Percentiles rank a stretch among this genome's conserved stretches.
Evolutionary conservation across 1,284 basidiomycete species (phyloP).

Genomic region (Athelia sp.): DNA sequence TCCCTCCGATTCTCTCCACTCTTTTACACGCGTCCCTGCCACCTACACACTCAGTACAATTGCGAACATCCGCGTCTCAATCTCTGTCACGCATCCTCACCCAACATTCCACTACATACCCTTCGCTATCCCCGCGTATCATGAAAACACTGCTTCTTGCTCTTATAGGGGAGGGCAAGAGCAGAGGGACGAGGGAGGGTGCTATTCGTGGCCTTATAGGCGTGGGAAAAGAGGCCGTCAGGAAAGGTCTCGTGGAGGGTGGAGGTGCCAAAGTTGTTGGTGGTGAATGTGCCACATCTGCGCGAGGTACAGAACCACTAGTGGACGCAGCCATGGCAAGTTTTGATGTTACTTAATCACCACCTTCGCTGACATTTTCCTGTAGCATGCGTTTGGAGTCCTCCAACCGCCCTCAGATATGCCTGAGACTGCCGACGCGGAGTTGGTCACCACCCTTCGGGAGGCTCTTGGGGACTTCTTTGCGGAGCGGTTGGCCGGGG

Average conservation of each 20-base stretch:
- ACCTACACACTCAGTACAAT: slow-evolving; percentile 47
- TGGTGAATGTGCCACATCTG: slow-evolving; percentile 46
- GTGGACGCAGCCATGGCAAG: slow-evolving; percentile 56
- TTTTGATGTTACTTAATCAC: slow-evolving; percentile 3
- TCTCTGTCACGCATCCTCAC: slow-evolving; percentile 79
- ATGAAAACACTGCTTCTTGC: slow-evolving; percentile 91
- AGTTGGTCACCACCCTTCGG: slow-evolving; percentile 39
- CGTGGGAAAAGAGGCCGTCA: slow-evolving; percentile 79
- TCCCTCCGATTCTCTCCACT: slow-evolving; percentile 89
- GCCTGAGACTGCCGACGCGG: slow-evolving; percentile 48
- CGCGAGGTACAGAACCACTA: slow-evolving; percentile 32
- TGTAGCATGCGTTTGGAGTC: slow-evolving; percentile 53
- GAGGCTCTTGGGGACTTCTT: slow-evolving; percentile 60
- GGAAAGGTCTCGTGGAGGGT: slow-evolving; percentile 73
- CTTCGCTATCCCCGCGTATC: slow-evolving; percentile 81
- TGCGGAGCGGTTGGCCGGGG: slow-evolving; percentile 46
- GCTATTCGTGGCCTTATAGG: slow-evolving; percentile 81
- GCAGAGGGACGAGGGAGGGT: slow-evolving; percentile 76
- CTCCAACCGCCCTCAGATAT: slow-evolving; percentile 51
- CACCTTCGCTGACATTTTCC: slow-evolving; percentile 1
- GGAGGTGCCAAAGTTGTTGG: slow-evolving; percentile 71
- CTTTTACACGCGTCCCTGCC: slow-evolving; percentile 84
- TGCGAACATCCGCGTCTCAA: slow-evolving; percentile 75
- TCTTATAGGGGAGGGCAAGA: slow-evolving; percentile 68
- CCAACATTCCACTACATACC: slow-evolving; percentile 78